Conservation (phyloP, 352 stramenopile species). For the Peronospora farinosa region DNA sequence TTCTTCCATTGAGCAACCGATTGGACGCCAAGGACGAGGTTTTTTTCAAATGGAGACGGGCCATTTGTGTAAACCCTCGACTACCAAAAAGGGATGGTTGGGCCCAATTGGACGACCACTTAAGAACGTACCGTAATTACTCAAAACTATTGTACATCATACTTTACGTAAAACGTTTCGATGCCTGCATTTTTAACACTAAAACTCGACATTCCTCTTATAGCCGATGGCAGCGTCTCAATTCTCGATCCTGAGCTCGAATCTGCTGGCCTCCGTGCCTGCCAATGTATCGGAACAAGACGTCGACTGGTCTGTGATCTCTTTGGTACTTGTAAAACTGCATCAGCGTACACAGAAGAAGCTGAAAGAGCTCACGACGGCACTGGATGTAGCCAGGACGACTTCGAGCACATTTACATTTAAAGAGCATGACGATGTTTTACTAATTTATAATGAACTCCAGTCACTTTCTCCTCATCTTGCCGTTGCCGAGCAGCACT, state of each 20-base stretch:
- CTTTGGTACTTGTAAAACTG: constrained; percentile 13
- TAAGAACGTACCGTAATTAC: too few relatives aligned
- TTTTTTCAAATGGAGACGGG: too few relatives aligned
- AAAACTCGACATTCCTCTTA: too few relatives aligned
- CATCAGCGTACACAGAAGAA: constrained; percentile 16
- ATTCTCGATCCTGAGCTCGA: constrained; percentile 12
- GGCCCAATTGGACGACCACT: too few relatives aligned
- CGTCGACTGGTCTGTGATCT: constrained; percentile 20
- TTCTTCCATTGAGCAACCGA: too few relatives aligned
- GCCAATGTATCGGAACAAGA: constrained; percentile 9
- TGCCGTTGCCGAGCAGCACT: constrained; percentile 35
- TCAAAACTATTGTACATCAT: too few relatives aligned
- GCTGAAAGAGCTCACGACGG: constrained; percentile 15
- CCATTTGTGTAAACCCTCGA: too few relatives aligned
- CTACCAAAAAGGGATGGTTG: too few relatives aligned
- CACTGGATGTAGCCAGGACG: constrained; percentile 6
- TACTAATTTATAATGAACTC: constrained; percentile 13
- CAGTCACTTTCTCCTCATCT: constrained; percentile 21
- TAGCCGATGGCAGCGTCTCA: too few relatives aligned
- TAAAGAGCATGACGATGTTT: constrained; percentile 18
- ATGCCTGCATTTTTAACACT: too few relatives aligned
- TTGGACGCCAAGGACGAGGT: too few relatives aligned
- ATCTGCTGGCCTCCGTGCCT: constrained; percentile 16
- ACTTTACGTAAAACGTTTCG: too few relatives aligned
- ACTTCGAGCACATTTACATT: constrained; percentile 1